Base-by-base conservation (phyloP, 768 basidiomycete species). In the Boletus sensibilis region DNA sequence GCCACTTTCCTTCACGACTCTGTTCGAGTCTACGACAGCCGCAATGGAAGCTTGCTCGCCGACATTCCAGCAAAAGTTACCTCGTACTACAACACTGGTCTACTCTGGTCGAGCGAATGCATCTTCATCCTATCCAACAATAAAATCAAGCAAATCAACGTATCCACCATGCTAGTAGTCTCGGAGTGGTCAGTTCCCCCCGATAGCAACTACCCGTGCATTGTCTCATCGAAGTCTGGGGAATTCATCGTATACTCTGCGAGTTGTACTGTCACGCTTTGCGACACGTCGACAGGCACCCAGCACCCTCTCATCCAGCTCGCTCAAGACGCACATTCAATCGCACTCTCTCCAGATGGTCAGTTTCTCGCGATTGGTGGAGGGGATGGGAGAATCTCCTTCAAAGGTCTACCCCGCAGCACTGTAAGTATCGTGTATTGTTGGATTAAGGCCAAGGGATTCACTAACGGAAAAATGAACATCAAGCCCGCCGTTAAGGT, bases 11-110 rank as follows among this genome's bases (percentile, higher is more conserved):
- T 33, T 21, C 60, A 33, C 7, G 55, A 52, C 23, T 31, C 25
- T 11, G 43, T 62, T 39, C 47, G 43, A 38, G n/a, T 62, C 51
- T 57, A 58, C 33, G 38, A 62, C 42, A 41, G 39, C n/a, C 21
- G 14, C 37, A 23, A 31, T 27, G 60, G 60, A 16, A 20, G 6
- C 45, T 5, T 44, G 38, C 21, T 61, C 13, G 37, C 14, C 27
- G 14, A 34, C 6, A 40, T 58, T 13, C 2, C 20, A 33, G 55
- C n/a, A 41, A 57, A 45, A 13, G 55, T 62, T 16, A 52, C 50
- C 4, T 46, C 50, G 23, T 52, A 52, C 43, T 61, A 61, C n/a
- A 60, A 60, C 31, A 57, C 54, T 2, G 60, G 55, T 4, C 60
- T 61, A 5, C 47, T 62, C 20, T 62, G 60, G 60, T 33, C 39